Evolutionary conservation across 2,329 filamentous ascomycete species (phyloP).

Genomic region (Aaosphaeria arxii): DNA sequence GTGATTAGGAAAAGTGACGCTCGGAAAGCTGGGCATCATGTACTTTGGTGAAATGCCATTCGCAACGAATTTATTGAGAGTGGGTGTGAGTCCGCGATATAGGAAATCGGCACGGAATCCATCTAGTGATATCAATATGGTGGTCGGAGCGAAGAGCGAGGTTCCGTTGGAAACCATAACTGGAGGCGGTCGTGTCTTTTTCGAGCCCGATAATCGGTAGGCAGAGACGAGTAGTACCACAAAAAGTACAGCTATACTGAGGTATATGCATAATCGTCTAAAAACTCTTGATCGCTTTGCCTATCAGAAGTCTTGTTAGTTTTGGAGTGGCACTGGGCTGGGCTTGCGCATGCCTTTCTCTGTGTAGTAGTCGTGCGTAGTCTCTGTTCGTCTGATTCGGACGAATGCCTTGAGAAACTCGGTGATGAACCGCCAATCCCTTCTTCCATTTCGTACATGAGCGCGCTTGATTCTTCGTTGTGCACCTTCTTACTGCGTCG

Average conservation of each 20-base stretch:
- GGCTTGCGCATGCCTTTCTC: constrained; percentile 22
- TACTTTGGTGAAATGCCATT: constrained; percentile 86
- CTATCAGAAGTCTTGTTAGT: constrained; percentile 10
- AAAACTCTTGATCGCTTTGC: constrained; percentile 33
- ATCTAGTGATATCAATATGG: constrained; percentile 89
- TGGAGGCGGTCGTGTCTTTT: constrained; percentile 13
- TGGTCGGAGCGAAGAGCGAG: constrained; percentile 84
- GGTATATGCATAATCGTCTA: constrained; percentile 39
- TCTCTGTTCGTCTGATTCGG: constrained; percentile 48
- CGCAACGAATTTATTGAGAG: constrained; percentile 72
- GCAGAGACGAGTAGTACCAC: constrained; percentile 54
- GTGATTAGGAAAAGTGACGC: constrained; percentile 92
- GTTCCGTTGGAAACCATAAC: constrained; percentile 70
- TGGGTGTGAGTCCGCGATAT: constrained; percentile 76
- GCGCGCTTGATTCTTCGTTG: constrained; percentile 66
- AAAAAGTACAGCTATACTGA: constrained; percentile 52
- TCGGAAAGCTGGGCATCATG: constrained; percentile 93
- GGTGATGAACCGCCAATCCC: constrained; percentile 62
- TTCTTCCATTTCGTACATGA: constrained; percentile 91
- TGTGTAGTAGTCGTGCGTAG: constrained; percentile 52
- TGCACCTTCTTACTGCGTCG: constrained; percentile 39
- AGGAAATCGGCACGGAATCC: constrained; percentile 95
- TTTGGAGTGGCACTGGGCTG: constrained; percentile 5
- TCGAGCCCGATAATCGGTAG: constrained; percentile 51
- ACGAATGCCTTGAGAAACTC: constrained; percentile 36